Conservation (phyloP, 164 flowering plant genomes). For the Annona squamosa region DNA sequence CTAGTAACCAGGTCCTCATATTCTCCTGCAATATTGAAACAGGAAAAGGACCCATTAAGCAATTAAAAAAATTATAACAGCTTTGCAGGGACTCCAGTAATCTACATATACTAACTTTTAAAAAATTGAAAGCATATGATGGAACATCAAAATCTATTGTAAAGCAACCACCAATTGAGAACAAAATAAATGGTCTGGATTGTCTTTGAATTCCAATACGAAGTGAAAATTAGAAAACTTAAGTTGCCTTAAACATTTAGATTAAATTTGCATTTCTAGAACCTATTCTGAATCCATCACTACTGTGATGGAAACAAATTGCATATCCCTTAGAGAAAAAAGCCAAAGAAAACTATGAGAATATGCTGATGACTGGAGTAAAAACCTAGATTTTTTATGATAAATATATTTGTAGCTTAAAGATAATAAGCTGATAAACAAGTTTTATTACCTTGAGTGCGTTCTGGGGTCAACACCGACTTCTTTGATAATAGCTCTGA, state of each 20-base stretch:
- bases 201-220: background rate
- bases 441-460: conserved; percentile 44
- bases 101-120: background rate
- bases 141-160: background rate
- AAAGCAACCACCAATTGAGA: background rate
- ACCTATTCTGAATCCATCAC: no score
- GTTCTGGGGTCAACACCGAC: conserved; percentile 36
- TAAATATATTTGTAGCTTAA: background rate
- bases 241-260: background rate
- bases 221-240: background rate
- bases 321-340: background rate
- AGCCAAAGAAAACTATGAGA: background rate
- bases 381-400: background rate
- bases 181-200: background rate
- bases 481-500: conserved; percentile 46
- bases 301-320: no score
- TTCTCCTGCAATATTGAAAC: conserved; percentile 36
- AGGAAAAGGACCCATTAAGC: conserved; percentile 9
- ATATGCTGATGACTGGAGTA: background rate
- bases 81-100: background rate
- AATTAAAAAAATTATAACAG: background rate
- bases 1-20: conserved; percentile 77
- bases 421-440: background rate
- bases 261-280: no score
- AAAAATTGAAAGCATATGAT: background rate